Percentiles rank a stretch among this genome's conserved stretches.
phyloP scores from a whole-genome alignment of 23 red algal genomes.

The Pyropia yezoensis region DNA sequence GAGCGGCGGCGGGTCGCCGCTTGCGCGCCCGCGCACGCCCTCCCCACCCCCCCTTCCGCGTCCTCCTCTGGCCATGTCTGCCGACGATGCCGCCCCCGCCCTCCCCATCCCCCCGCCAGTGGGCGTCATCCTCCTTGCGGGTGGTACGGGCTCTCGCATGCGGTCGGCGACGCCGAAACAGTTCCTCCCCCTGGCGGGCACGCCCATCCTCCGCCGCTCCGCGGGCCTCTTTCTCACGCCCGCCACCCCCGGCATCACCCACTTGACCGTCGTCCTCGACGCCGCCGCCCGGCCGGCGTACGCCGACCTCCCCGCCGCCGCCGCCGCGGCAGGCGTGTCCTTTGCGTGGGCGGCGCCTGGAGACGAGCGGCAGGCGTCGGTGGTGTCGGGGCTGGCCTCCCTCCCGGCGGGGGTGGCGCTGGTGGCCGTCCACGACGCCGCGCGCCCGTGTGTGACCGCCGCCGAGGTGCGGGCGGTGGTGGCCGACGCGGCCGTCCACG shows the following conservation, averaged over 20 bases:
- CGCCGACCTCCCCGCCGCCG: constrained; percentile 3
- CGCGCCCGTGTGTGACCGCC: constrained; percentile 68
- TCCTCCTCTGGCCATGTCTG: too few species aligned
- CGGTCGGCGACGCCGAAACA: constrained; percentile 83
- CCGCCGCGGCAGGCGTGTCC: constrained; percentile 7
- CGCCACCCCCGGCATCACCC: constrained; percentile 52
- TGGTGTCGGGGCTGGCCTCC: constrained; percentile 45
- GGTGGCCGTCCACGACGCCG: constrained; percentile 87
- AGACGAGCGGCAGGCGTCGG: constrained; percentile 93
- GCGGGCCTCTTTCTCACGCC: constrained; percentile 42
- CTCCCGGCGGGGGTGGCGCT: constrained; percentile 24
- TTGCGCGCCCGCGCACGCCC: too few species aligned
- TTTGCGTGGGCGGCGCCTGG: constrained; percentile 77
- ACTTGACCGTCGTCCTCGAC: constrained; percentile 73
- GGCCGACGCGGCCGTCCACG: constrained; percentile 63
- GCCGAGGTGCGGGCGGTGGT: constrained; percentile 51
- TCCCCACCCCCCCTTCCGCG: too few species aligned
- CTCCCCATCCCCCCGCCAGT: constrained; percentile 9
- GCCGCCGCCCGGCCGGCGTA: constrained; percentile 10
- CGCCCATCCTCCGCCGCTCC: constrained; percentile 63
- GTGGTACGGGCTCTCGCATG: constrained; percentile 89
- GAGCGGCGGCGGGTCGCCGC: too few species aligned
- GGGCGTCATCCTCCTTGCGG: constrained; percentile 81
- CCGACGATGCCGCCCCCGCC: not conserved
- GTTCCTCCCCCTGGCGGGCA: constrained; percentile 69